Evolutionary conservation across 106 monocot genomes (phyloP).

Genomic region (Narthecium ossifragum): DNA sequence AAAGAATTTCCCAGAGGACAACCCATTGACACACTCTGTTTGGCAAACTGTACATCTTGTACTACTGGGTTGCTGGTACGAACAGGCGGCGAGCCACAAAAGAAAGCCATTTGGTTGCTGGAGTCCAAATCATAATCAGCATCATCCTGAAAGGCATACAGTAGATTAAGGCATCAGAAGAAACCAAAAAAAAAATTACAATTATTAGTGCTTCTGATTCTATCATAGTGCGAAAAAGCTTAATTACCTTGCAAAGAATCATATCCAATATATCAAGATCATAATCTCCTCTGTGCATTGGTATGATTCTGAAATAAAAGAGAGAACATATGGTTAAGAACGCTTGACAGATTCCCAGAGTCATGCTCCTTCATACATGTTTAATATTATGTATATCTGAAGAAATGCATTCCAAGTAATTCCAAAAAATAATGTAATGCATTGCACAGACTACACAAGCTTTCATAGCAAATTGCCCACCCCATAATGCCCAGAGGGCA

Average conservation of each 20-base stretch:
- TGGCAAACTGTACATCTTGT: slow-evolving; percentile 50
- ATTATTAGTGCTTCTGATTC: neutral
- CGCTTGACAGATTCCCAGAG: neutral
- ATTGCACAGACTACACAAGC: no score
- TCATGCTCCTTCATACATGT: neutral
- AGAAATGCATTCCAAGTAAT: neutral
- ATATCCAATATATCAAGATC: slow-evolving; percentile 20
- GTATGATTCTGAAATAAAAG: slow-evolving; percentile 18
- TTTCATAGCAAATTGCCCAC: no score
- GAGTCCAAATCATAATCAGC: slow-evolving; percentile 27
- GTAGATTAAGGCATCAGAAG: neutral
- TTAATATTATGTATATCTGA: neutral
- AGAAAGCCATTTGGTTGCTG: slow-evolving; percentile 30
- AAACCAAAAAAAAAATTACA: neutral
- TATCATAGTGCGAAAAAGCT: no score
- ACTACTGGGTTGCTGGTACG: slow-evolving; percentile 63
- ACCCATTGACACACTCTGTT: slow-evolving; percentile 16
- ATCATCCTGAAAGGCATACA: slow-evolving; percentile 42
- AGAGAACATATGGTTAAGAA: no score
- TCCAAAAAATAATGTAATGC: neutral
- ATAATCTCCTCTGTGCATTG: slow-evolving; percentile 17
- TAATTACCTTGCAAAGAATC: slow-evolving; percentile 30
- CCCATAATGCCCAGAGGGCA: no score
- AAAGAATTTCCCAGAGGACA: slow-evolving; percentile 6
- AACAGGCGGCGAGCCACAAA: slow-evolving; percentile 74